phyloP scores from a whole-genome alignment of 345 rosid species.

The Mallotus nudiflorus region DNA sequence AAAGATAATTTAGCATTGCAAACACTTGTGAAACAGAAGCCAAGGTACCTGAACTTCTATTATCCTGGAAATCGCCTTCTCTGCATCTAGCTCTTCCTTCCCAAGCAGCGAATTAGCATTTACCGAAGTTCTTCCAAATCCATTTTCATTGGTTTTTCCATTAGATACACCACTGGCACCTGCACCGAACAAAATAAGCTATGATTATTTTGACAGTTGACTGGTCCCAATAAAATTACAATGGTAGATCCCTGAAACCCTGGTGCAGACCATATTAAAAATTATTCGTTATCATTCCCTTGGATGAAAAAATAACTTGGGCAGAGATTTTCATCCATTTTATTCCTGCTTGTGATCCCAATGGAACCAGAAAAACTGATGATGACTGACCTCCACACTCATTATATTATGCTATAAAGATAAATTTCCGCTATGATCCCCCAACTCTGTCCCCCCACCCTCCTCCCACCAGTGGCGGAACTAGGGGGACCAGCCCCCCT shows the following conservation, averaged over 20 bases:
- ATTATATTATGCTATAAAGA: no score
- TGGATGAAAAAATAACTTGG: no score
- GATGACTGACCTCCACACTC: background rate
- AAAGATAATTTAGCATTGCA: background rate
- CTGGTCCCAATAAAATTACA: background rate
- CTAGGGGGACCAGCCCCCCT: no score
- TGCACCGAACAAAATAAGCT: conserved; percentile 20
- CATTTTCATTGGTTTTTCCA: conserved; percentile 39
- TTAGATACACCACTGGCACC: conserved; percentile 40
- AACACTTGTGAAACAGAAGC: conserved; percentile 6
- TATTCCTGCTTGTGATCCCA: background rate
- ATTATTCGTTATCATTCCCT: background rate
- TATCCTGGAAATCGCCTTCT: conserved; percentile 54
- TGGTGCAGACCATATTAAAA: background rate
- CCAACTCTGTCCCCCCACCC: no score
- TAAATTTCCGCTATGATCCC: no score
- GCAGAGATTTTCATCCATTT: background rate
- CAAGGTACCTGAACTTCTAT: conserved; percentile 63
- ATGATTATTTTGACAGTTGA: background rate
- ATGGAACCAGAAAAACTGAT: background rate
- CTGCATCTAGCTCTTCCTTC: conserved; percentile 68
- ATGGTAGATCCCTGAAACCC: background rate
- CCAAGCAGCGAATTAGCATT: conserved; percentile 53
- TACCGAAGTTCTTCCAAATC: conserved; percentile 35
- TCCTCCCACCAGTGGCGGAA: no score